Base-by-base conservation (phyloP, 1,284 basidiomycete genomes). In the Retiboletus flavoniger region DNA sequence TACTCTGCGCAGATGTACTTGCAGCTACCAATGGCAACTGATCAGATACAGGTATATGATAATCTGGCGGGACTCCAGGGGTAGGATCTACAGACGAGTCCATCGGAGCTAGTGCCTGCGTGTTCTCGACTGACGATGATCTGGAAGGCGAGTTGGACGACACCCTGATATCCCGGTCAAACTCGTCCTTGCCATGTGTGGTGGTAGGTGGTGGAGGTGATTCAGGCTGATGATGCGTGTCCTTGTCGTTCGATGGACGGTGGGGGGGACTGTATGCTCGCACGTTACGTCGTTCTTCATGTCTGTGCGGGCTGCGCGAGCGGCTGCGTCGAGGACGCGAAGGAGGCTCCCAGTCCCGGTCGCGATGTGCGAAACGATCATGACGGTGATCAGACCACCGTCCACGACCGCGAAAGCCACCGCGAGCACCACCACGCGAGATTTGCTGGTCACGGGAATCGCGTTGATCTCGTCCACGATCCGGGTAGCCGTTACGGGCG, bases 81-180 rank as follows among this genome's bases (percentile, higher is more conserved):
- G 71, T 63, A 63, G 72, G 62, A 57, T 74, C 74, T 75, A 72
- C 70, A 68, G 67, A 66, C 58, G 62, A 52, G 61, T 67, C 63
- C 60, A 59, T 63, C 50, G 66, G 70, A 64, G 69, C 70, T 57
- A 62, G 69, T 59, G 65, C 54, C 57, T 62, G 54, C 50, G 65
- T 64, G 60, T 64, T 65, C 60, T 69, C 70, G 47, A 74, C 71
- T 31, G 73, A 65, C 55, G 59, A 54, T 21, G 67, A 54, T 54
- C 60, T 61, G 29, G 62, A 60, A 36, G 64, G 68, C 45, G 60
- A 64, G 32, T 41, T 47, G 35, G 82, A 81, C 51, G 72, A 68
- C 34, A 78, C 73, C 63, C 89, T 78, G 64, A 89, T 78, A 68
- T 91, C 89, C 63, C 89, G 81, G 61, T 89, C 89, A 70, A 91